Evolutionary conservation across 2,329 filamentous ascomycete species (phyloP), one percentile per base, ranked within the genome.

Genomic region (Westerdykella sp.): DNA sequence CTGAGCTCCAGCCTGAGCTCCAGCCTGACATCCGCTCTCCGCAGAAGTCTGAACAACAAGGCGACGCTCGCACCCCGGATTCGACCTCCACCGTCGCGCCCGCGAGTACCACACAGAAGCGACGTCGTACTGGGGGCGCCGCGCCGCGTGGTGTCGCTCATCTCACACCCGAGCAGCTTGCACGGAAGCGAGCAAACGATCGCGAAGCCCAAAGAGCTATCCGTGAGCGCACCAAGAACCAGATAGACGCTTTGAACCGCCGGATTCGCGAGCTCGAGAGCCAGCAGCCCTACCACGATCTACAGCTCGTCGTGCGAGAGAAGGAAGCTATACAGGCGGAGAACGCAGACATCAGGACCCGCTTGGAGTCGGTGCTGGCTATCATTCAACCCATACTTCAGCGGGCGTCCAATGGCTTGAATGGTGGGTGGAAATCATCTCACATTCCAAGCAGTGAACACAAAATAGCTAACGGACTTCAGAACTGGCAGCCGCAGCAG

Each of bases 151-250:
- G 86, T 50, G 89, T 95, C 43, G 87, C 88, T 50, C 91, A 86
- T 59, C 76, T 95, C 62, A 94, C 87, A 10, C 85, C 88, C 5
- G 85, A 90, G 48, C 90, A 95, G 69, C 78, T 95, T 46, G 87
- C 85, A 23, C 85, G 89, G 67, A 96, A 95, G 73, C 78, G 90
- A 51, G 87, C 87, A 59, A 95, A 95, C 77, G 87, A 94, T 63
- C 82, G 87, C 45, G 87, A 94, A 66, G 88, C 87, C 23, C 87
- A 95, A 65, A 79, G 87, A 39, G 87, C 86, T 32, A 93, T 94
- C 46, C 78, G 87, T 34, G 85, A 91, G 69, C 80, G 87, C 43
- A 93, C 87, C 22, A 87, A 84, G 69, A 79, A 81, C 45, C 84
- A 86, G 65, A 93, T 93, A 54, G 85, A 91, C 61, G 71, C 69